Conservation (phyloP, 1,284 basidiomycete genomes). For the Lentinus polychrous region DNA sequence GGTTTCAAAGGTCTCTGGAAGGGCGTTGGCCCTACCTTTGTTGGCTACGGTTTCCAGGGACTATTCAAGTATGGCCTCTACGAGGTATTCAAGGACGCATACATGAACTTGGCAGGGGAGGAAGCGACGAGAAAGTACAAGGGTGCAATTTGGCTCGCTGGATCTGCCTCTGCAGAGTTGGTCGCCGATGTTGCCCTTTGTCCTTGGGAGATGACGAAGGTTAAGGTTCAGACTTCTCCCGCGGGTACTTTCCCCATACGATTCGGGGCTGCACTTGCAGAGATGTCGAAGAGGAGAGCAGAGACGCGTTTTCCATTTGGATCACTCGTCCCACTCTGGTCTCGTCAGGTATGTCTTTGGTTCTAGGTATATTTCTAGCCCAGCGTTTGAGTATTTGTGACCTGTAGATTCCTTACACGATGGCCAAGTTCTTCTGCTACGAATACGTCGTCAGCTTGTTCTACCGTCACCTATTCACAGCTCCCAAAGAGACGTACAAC, state of each 20-base stretch:
- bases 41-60: conserved; percentile 95
- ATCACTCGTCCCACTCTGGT: conserved; percentile 76
- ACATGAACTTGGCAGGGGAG: conserved; percentile 82
- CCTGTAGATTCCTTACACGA: conserved; percentile 73
- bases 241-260: conserved; percentile 67
- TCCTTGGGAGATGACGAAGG: conserved; percentile 80
- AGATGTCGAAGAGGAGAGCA: conserved; percentile 56
- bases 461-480: conserved; percentile 70
- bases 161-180: conserved; percentile 90
- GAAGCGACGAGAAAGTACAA: conserved; percentile 86
- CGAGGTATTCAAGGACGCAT: conserved; percentile 91
- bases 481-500: conserved; percentile 65
- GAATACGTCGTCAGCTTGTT: conserved; percentile 73
- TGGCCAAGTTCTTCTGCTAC: conserved; percentile 86
- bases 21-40: conserved; percentile 85
- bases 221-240: conserved; percentile 76
- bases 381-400: not conserved
- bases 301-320: conserved; percentile 79
- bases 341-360: conserved; percentile 56
- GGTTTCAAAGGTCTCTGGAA: conserved; percentile 86
- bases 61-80: conserved; percentile 97
- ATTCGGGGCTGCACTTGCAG: conserved; percentile 59
- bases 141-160: conserved; percentile 89
- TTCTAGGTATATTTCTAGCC: not conserved
- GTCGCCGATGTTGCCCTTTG: conserved; percentile 90